These are phyloP conservation scores for Fusarium tjaetaba DNA, from an alignment of 2,329 filamentous ascomycete species.

Conservation along the genomic window DNA sequence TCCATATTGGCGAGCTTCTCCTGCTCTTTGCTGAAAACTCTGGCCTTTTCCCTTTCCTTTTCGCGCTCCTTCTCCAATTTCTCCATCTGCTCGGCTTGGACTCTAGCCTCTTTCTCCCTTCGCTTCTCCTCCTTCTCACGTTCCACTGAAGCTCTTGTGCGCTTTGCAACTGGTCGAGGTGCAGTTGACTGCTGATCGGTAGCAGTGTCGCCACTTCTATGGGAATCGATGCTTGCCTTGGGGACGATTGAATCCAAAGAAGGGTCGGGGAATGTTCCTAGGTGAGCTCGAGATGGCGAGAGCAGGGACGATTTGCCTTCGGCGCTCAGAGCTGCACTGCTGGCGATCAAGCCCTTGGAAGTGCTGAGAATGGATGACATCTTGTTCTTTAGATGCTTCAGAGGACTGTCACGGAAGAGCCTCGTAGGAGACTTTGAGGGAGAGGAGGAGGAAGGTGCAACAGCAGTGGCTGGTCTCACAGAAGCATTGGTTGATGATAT, in stretches of 20 bases:
- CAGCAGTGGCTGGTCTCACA: conserved; percentile 56
- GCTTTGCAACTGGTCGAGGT: conserved; percentile 55
- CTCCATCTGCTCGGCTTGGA: conserved; percentile 67
- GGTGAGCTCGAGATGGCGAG: conserved; percentile 61
- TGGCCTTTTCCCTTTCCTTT: conserved; percentile 76
- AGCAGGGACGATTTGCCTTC: conserved; percentile 68
- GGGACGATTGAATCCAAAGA: conserved; percentile 61
- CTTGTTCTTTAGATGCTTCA: conserved; percentile 93
- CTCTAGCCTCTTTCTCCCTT: conserved; percentile 71
- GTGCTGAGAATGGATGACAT: conserved; percentile 90
- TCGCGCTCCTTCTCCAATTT: conserved; percentile 75
- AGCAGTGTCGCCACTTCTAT: conserved; percentile 26
- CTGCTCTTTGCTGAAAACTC: conserved; percentile 66
- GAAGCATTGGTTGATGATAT: conserved; percentile 68
- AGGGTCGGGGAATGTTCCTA: conserved; percentile 55
- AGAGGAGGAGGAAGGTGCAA: conserved; percentile 57
- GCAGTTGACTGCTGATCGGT: conserved; percentile 51
- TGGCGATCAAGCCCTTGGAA: conserved; percentile 86
- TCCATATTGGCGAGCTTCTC: conserved; percentile 65
- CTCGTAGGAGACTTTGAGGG: conserved; percentile 67
- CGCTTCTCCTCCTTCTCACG: conserved; percentile 73
- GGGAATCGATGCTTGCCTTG: conserved; percentile 38
- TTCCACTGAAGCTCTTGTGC: conserved; percentile 68
- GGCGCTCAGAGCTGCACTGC: conserved; percentile 72
- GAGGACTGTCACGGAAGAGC: conserved; percentile 74